A percentile compares a stretch with the other conserved stretches of the same genome.
Conservation (phyloP, 495 filamentous ascomycete species). For the Haplographium delicatum region DNA sequence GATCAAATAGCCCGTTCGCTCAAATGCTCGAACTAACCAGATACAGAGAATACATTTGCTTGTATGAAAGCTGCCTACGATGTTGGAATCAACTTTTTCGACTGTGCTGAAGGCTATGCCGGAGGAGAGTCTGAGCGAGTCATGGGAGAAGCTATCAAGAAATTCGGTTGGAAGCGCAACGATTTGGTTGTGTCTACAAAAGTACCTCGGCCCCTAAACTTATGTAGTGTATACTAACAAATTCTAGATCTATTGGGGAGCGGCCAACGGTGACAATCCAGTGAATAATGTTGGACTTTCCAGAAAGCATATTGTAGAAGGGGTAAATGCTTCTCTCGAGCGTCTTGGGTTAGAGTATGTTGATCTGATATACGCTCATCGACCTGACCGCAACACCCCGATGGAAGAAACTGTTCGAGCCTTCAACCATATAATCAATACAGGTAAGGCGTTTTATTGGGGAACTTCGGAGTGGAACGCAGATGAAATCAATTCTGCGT, state of each 20-base stretch:
- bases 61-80: conserved; percentile 76
- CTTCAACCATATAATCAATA: conserved; percentile 76
- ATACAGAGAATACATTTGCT: conserved; percentile 52
- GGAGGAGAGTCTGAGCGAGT: conserved; percentile 66
- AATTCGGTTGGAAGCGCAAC: conserved; percentile 69
- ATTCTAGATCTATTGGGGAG: conserved; percentile 61
- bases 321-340: conserved; percentile 55
- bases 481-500: conserved; percentile 73
- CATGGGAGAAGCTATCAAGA: conserved; percentile 66
- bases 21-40: not conserved
- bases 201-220: conserved; percentile 30
- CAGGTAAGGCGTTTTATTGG: conserved; percentile 84
- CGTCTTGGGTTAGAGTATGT: conserved; percentile 71
- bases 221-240: conserved; percentile 3
- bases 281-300: conserved; percentile 74
- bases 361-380: conserved; percentile 80
- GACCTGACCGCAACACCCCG: conserved; percentile 74
- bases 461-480: conserved; percentile 85
- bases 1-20: conserved; percentile 13
- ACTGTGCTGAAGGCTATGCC: conserved; percentile 58
- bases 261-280: conserved; percentile 52
- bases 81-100: conserved; percentile 71
- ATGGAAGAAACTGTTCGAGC: conserved; percentile 83
- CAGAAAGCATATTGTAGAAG: conserved; percentile 80
- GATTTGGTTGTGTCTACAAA: conserved; percentile 87